Conservation (phyloP, 345 rosid species). For the Ailanthus altissimus region DNA sequence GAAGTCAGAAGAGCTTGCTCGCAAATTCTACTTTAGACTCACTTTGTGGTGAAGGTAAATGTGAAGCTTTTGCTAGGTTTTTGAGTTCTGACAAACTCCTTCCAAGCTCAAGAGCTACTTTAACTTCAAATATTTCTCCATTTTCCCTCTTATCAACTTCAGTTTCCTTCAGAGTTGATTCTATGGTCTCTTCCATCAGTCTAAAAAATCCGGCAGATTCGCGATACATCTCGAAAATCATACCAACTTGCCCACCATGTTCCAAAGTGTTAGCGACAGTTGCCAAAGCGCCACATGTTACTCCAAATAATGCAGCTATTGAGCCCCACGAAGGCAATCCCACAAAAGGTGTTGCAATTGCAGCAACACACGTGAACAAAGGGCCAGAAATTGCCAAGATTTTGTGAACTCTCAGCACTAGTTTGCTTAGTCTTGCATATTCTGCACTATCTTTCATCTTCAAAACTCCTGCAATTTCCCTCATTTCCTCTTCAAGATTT, state of each 20-base stretch:
- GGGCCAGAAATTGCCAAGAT: conserved; percentile 39
- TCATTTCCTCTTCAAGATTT: conserved; percentile 44
- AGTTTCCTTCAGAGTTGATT: conserved; percentile 13
- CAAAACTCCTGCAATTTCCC: conserved; percentile 34
- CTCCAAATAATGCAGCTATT: conserved; percentile 24
- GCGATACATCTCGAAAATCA: conserved; percentile 45
- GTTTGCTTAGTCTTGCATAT: conserved; percentile 43
- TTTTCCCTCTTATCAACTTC: conserved; percentile 29
- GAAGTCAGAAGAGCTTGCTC: conserved; percentile 40
- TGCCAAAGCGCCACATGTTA: conserved; percentile 30
- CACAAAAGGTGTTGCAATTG: conserved; percentile 29
- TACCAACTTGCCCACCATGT: conserved; percentile 44
- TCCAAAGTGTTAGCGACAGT: conserved; percentile 35
- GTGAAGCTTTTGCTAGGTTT: conserved; percentile 32
- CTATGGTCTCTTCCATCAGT: conserved; percentile 32
- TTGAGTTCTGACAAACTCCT: conserved; percentile 37
- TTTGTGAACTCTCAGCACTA: conserved; percentile 31
- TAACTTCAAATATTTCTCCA: conserved; percentile 36
- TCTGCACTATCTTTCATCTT: conserved; percentile 51
- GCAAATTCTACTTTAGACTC: conserved; percentile 28
- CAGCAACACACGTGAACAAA: conserved; percentile 33
- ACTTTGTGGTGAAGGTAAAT: conserved; percentile 7
- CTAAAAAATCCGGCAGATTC: conserved; percentile 38
- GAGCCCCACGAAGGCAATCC: conserved; percentile 26
- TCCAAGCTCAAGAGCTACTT: conserved; percentile 39